A percentile compares a stretch with the other conserved stretches of the same genome.
phyloP scores from a whole-genome alignment of 495 filamentous ascomycete genomes.

The Aspergillus nanangensis region DNA sequence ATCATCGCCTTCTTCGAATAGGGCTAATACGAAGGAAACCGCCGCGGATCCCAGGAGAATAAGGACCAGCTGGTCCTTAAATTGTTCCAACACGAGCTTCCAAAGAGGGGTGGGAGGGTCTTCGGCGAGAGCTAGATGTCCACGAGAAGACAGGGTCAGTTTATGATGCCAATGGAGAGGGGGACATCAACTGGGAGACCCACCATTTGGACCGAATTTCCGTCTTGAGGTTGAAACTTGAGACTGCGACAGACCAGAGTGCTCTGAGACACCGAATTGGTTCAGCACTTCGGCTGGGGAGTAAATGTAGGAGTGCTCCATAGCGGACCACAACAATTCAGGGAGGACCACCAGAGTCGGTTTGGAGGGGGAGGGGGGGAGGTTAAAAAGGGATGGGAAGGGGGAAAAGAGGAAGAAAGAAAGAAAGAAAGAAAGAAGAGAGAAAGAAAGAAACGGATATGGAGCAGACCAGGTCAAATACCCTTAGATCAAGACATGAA shows the following conservation, averaged over 20 bases:
- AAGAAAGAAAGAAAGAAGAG: constrained; percentile 8
- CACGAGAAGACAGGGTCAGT: background rate
- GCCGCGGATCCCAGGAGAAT: constrained; percentile 90
- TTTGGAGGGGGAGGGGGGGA: constrained; percentile 13
- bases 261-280: constrained; percentile 64
- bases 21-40: constrained; percentile 89
- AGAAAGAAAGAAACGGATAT: constrained; percentile 12
- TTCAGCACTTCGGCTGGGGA: constrained; percentile 64
- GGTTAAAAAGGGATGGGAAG: constrained; percentile 3
- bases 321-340: constrained; percentile 29
- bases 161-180: background rate
- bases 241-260: constrained; percentile 61
- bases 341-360: constrained; percentile 15
- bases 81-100: constrained; percentile 95
- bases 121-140: constrained; percentile 74
- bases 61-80: constrained; percentile 97
- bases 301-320: constrained; percentile 78
- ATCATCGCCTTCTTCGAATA: constrained; percentile 88
- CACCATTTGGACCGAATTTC: constrained; percentile 85
- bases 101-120: constrained; percentile 96
- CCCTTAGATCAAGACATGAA: constrained; percentile 18
- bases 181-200: constrained; percentile 18
- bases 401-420: constrained; percentile 4
- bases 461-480: constrained; percentile 2
- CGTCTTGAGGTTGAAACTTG: constrained; percentile 60